phyloP scores from a whole-genome alignment of 371 early-diverging fungal species.

The Sporodiniella umbellata region DNA sequence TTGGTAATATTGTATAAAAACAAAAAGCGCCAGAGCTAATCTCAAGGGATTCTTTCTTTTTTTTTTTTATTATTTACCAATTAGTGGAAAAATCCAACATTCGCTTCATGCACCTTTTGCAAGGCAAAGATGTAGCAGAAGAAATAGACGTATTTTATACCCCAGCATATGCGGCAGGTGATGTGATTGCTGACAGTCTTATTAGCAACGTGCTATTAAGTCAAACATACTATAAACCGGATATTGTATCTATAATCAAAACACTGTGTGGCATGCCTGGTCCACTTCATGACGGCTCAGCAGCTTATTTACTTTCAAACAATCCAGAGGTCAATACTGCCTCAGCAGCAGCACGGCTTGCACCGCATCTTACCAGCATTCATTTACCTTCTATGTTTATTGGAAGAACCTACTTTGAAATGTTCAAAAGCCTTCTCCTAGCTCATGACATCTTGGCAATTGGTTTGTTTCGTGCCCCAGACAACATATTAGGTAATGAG shows the following conservation, averaged over 20 bases:
- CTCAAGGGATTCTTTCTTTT: no score
- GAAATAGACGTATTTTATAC: constrained; percentile 19
- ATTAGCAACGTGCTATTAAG: constrained; percentile 35
- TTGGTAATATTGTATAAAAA: constrained; percentile 9
- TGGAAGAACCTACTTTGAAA: constrained; percentile 25
- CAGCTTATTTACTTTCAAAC: constrained; percentile 5
- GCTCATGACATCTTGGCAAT: constrained; percentile 35
- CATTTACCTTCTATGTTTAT: constrained; percentile 30
- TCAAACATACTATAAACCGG: constrained; percentile 41
- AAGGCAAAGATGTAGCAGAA: constrained; percentile 16
- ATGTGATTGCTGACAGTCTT: constrained; percentile 32
- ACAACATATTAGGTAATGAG: constrained; percentile 34
- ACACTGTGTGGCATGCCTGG: constrained; percentile 40
- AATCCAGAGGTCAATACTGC: constrained; percentile 12
- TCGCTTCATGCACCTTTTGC: constrained; percentile 31
- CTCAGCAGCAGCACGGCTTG: constrained; percentile 19
- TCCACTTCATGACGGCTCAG: neutral
- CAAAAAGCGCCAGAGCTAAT: no score
- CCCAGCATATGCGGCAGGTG: constrained; percentile 40
- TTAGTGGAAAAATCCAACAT: constrained; percentile 38
- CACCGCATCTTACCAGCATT: constrained; percentile 32
- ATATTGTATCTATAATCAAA: constrained; percentile 41
- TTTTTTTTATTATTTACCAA: no score
- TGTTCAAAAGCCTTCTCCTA: constrained; percentile 36
- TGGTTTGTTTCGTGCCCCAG: constrained; percentile 41